Evolutionary conservation across 371 early-diverging fungal species (phyloP).

Genomic region (Actinomortierella ambigua): DNA sequence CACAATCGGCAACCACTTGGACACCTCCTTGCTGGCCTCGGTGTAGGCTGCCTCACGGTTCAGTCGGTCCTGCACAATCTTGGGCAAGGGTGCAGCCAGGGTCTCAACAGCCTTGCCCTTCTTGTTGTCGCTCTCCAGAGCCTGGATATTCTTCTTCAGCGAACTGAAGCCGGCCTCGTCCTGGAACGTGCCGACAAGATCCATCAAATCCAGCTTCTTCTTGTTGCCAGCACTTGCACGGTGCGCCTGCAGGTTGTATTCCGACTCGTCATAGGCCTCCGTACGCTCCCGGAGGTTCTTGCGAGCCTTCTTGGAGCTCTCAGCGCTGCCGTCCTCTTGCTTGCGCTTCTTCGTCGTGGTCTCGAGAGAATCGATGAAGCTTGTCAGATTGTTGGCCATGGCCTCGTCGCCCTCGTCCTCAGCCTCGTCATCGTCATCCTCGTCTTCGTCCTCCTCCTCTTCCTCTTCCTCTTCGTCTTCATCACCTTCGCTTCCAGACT

Average conservation of each 20-base stretch:
- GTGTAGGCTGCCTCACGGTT: constrained; percentile 87
- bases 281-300: constrained; percentile 62
- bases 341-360: constrained; percentile 48
- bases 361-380: constrained; percentile 59
- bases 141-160: constrained; percentile 66
- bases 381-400: constrained; percentile 41
- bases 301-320: constrained; percentile 51
- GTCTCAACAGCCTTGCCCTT: constrained; percentile 57
- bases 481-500: constrained; percentile 44
- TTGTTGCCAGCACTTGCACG: constrained; percentile 34
- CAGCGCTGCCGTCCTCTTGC: constrained; percentile 48
- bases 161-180: constrained; percentile 63
- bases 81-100: constrained; percentile 81
- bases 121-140: constrained; percentile 57
- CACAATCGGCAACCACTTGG: constrained; percentile 86
- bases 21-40: constrained; percentile 77
- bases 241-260: constrained; percentile 73
- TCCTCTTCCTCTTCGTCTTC: constrained; percentile 48
- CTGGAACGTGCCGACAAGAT: constrained; percentile 71
- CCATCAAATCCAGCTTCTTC: constrained; percentile 74
- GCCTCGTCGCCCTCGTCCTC: constrained; percentile 47
- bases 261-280: constrained; percentile 79
- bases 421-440: constrained; percentile 37
- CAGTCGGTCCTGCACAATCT: constrained; percentile 80
- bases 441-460: constrained; percentile 35